Evolutionary conservation across 345 rosid species (phyloP).

Genomic region (Gossypium australe): DNA sequence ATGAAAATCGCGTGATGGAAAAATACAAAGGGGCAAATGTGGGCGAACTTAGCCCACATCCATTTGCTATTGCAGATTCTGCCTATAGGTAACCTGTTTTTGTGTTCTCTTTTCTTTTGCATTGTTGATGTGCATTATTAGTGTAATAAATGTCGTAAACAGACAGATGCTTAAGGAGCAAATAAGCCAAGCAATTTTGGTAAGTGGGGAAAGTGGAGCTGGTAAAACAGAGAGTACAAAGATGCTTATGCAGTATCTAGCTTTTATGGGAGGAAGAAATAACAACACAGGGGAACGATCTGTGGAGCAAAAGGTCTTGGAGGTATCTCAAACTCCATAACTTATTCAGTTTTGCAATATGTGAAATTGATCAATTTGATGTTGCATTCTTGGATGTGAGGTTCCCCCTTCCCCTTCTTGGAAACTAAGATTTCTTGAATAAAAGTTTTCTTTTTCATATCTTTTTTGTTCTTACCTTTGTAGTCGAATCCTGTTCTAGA

Average conservation of each 20-base stretch:
- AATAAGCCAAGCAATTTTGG: slow-evolving; percentile 85
- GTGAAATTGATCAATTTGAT: slow-evolving; percentile 10
- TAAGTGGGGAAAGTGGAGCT: slow-evolving; percentile 99
- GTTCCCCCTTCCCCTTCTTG: not conserved
- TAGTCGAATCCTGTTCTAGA: slow-evolving; percentile 98
- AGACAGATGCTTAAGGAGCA: slow-evolving; percentile 92
- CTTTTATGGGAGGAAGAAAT: slow-evolving; percentile 90
- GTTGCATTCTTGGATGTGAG: not conserved
- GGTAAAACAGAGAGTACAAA: slow-evolving; percentile 99
- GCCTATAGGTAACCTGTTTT: slow-evolving; percentile 66
- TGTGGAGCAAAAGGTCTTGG: slow-evolving; percentile 96
- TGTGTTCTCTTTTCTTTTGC: slow-evolving; percentile 7
- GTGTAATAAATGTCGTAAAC: slow-evolving; percentile 18
- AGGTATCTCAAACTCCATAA: slow-evolving; percentile 38
- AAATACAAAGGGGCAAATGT: slow-evolving; percentile 79
- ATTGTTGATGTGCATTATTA: slow-evolving; percentile 13
- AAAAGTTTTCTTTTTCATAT: not conserved
- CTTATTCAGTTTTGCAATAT: slow-evolving; percentile 8
- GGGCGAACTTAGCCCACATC: slow-evolving; percentile 92
- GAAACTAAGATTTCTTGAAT: not conserved
- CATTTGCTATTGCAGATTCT: slow-evolving; percentile 92
- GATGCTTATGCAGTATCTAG: slow-evolving; percentile 93
- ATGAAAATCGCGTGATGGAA: slow-evolving; percentile 67
- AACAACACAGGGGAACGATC: slow-evolving; percentile 58
- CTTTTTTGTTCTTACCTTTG: slow-evolving; percentile 2